These are phyloP conservation scores for Raphanus hybrid DNA, from an alignment of 441 rosid species.

Conservation along the genomic window DNA sequence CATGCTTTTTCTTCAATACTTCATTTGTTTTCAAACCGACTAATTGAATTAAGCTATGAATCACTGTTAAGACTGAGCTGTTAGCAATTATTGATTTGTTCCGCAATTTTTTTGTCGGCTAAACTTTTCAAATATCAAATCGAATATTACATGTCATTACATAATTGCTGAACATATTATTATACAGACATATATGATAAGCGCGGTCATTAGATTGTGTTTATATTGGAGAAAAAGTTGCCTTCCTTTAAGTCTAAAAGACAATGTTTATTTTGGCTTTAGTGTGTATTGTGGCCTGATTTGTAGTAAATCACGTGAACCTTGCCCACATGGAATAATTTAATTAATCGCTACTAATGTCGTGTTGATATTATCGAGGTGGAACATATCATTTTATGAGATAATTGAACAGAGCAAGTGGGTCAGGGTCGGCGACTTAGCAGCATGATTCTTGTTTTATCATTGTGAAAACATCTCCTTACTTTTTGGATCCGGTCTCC, in stretches of 20 bases:
- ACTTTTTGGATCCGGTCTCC: neutral
- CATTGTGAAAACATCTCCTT: neutral
- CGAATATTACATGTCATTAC: neutral
- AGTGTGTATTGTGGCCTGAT: slow-evolving; percentile 20
- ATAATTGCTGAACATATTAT: neutral
- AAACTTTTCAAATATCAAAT: neutral
- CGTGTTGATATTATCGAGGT: slow-evolving; percentile 22
- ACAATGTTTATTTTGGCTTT: slow-evolving; percentile 20
- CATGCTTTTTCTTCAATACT: slow-evolving; percentile 12
- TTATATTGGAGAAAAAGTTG: slow-evolving; percentile 1
- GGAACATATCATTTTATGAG: neutral
- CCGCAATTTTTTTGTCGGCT: neutral
- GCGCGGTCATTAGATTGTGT: neutral
- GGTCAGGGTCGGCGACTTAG: slow-evolving; percentile 15
- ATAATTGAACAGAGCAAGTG: slow-evolving; percentile 15
- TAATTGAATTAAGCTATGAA: neutral
- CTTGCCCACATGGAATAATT: slow-evolving; percentile 19
- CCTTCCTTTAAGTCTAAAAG: slow-evolving; percentile 7
- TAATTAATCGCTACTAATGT: neutral
- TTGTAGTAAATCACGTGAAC: slow-evolving; percentile 30
- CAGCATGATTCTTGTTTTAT: slow-evolving; percentile 3
- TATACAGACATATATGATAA: neutral
- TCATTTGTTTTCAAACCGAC: neutral
- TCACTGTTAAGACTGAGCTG: slow-evolving; percentile 27
- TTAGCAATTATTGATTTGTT: neutral